Base-by-base conservation (phyloP, 208 protist genomes). In the Trypanosoma platydactyli region DNA sequence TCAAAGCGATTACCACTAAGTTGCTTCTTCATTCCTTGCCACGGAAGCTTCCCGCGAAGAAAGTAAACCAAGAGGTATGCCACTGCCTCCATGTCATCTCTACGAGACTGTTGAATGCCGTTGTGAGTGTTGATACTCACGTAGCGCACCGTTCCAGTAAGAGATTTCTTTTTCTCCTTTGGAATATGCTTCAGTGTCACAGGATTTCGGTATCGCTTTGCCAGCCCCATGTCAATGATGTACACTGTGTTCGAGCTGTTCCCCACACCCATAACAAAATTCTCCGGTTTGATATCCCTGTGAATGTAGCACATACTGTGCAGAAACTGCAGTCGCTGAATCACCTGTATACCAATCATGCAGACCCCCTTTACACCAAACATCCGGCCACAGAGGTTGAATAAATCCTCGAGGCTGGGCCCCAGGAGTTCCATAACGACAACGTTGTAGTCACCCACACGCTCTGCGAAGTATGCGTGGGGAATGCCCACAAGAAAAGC, bases 341-440 rank as follows among this genome's bases (percentile, higher is more conserved):
- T 80, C 33, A 98, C 85, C 64, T 99, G 97, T 51, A 98, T 91
- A 24, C 93, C 96, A 9, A 99, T 58, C 92, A 98, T 98, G 48
- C 97, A 81, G 40, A 98, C 89, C 22, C 97, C 99, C 76, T 99
- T 99, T 0, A 96, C 15, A 16, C 53, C 87, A 71, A 99, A 98
- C 29, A 73, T 77, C 13, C 83, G 76, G 20, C 77, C 65, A 71
- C 94, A 98, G 52, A 95, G 83, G 38, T 93, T 96, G 68, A 99
- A 99, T 6, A 99, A 75, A 68, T 99, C 98, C 66, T 99, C 98
- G 12, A 99, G 81, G 52, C 82, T 96, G 12, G 98, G 98, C 0
- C 99, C 99, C 0, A 99, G 83, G 11, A 99, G 77, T 51, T 99
- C 98, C 80, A 99, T 99, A 24, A 99, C 98, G 82, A 99, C 95